Conservation (phyloP, 2,329 filamentous ascomycete species). For the Stemphylium lycopersici region DNA sequence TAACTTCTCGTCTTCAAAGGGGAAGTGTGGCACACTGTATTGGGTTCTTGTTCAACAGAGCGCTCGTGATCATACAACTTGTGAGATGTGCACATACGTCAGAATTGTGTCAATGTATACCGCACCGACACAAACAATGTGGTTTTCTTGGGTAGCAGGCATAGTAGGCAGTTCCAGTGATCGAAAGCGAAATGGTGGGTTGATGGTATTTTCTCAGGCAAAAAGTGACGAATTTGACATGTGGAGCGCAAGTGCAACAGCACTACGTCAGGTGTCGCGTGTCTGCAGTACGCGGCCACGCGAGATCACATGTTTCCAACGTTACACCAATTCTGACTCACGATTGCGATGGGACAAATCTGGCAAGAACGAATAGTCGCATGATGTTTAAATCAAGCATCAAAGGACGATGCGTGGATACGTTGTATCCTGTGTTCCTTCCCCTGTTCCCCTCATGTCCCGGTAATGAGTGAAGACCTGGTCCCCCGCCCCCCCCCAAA, state of each 20-base stretch:
- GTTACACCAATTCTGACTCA: background rate
- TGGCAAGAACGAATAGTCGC: background rate
- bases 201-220: background rate
- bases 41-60: background rate
- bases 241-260: slow-evolving; percentile 8
- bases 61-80: background rate
- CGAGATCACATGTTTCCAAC: slow-evolving; percentile 2
- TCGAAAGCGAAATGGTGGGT: background rate
- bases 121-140: slow-evolving; percentile 69
- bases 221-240: background rate
- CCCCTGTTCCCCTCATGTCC: background rate
- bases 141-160: slow-evolving; percentile 36
- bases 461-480: slow-evolving; percentile 21
- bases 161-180: background rate
- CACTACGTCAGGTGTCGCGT: slow-evolving; percentile 8
- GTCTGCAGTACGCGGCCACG: background rate
- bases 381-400: background rate
- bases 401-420: background rate
- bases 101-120: slow-evolving; percentile 73
- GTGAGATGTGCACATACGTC: background rate
- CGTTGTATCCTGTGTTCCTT: background rate
- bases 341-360: no score
- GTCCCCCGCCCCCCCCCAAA: no score
- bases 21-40: slow-evolving; percentile 68
- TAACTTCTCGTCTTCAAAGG: slow-evolving; percentile 73